These are phyloP conservation scores for Colletotrichum cordylinicola DNA, from an alignment of 2,329 filamentous ascomycete species.

Conservation along the genomic window DNA sequence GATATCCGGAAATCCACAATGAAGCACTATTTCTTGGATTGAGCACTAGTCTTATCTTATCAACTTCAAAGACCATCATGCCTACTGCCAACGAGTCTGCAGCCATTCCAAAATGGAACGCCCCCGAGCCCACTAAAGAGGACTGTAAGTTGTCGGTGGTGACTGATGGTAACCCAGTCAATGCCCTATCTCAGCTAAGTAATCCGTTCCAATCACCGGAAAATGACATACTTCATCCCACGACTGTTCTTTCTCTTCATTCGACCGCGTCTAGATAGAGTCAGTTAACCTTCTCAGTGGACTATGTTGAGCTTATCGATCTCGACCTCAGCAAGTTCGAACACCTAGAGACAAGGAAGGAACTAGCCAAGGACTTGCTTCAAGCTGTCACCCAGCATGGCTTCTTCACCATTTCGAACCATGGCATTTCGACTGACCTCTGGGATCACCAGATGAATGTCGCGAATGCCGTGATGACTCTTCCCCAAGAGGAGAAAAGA, in stretches of 20 bases:
- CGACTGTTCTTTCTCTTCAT: neutral
- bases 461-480: neutral
- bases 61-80: neutral
- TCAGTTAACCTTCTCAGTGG: neutral
- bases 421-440: neutral
- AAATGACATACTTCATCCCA: neutral
- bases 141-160: neutral
- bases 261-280: neutral
- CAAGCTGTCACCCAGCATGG: neutral
- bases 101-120: neutral
- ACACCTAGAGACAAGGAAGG: neutral
- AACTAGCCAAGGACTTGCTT: neutral
- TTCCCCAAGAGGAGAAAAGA: neutral
- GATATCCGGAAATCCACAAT: neutral
- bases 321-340: neutral
- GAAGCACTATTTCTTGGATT: neutral
- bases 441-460: neutral
- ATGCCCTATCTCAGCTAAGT: neutral
- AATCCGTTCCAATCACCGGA: neutral
- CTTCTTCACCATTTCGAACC: neutral
- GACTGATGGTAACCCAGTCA: neutral
- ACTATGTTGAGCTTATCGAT: neutral
- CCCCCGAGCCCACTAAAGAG: neutral
- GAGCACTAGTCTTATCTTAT: neutral
- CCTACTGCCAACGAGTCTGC: neutral